Base-by-base conservation (phyloP, 371 early-diverging fungal species). In the Rhizopus stolonifer region DNA sequence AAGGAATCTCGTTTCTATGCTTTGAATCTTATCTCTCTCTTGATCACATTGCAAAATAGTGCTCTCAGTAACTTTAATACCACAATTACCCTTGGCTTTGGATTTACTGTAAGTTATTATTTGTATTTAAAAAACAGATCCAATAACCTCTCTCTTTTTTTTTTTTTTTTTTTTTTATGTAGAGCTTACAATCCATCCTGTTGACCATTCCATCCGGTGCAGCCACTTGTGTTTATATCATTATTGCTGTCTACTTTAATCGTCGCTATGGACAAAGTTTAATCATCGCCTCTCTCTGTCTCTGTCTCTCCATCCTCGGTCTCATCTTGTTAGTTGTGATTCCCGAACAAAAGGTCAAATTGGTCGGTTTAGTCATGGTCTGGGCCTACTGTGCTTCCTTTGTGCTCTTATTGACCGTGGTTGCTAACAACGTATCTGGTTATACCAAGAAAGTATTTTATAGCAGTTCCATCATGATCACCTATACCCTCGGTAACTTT, bases 31-130 rank as follows among this genome's bases (percentile, higher is more conserved):
- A 53, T 54, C 25, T 58, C 70, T 22, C 14, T 67, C 8, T 53
- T 75, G 15, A 58, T 69, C 49, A 67, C 65, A 42, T 25, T 75
- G 43, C 67, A 66, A 49, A 75, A 75, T 24, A 61, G 76, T 54
- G 72, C 66, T 4, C 55, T 71, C 3, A 59, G 46, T 32, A 69
- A 54, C 2, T 75, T 69, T 26, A 69, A 61, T 50, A 42, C 64
- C 24, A 38, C 69, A 14, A 74, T 74, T 40, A 74, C 69, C 22
- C 31, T 49, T 11, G 67, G 72, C n/a, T 64, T 74, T 46, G 75
- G 75, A 17, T 74, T 70, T 42, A 47, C 54, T 10, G 74, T n/a
- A n/a, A n/a, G n/a, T n/a, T n/a, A n/a, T n/a, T n/a, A n/a, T n/a
- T n/a, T n/a, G n/a, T n/a, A n/a, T n/a, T n/a, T n/a, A n/a, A n/a